phyloP scores from a whole-genome alignment of 2,329 filamentous ascomycete species.

The Ophiocordyceps camponoti-rufipedis region DNA sequence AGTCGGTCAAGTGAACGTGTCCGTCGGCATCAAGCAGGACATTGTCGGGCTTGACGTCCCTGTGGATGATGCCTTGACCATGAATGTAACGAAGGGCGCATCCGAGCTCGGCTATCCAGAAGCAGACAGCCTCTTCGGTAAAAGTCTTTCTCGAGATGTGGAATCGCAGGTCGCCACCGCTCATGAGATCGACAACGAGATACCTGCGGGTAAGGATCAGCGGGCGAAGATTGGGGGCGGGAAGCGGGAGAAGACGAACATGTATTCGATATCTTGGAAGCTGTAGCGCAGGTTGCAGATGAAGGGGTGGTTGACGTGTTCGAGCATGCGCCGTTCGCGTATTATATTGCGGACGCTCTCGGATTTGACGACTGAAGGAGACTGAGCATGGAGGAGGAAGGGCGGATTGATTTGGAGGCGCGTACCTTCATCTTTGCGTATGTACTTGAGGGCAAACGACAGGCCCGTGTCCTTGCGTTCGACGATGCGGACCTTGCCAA shows the following conservation, averaged over 20 bases:
- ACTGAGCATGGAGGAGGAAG: neutral
- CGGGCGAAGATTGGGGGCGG: neutral
- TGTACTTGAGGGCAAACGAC: slow-evolving; percentile 95
- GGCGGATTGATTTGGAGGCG: neutral
- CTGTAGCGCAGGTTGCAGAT: slow-evolving; percentile 97
- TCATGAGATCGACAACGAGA: slow-evolving; percentile 96
- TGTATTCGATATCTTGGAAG: slow-evolving; percentile 97
- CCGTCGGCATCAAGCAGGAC: slow-evolving; percentile 75
- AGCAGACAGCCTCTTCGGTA: slow-evolving; percentile 88
- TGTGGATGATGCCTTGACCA: slow-evolving; percentile 70
- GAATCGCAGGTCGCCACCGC: slow-evolving; percentile 86
- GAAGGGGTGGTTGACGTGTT: slow-evolving; percentile 94
- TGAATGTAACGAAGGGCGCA: slow-evolving; percentile 84
- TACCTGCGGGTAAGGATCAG: slow-evolving; percentile 43
- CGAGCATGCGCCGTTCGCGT: slow-evolving; percentile 90
- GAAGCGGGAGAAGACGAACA: slow-evolving; percentile 40
- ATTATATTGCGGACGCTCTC: slow-evolving; percentile 98
- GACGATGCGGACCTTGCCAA: slow-evolving; percentile 96
- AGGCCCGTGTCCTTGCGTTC: slow-evolving; percentile 90
- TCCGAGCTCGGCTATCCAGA: slow-evolving; percentile 90
- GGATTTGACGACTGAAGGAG: slow-evolving; percentile 67
- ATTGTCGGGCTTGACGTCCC: slow-evolving; percentile 86
- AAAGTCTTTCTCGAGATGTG: slow-evolving; percentile 97
- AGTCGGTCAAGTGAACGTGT: slow-evolving; percentile 94
- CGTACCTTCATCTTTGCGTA: slow-evolving; percentile 92